Evolutionary conservation across 805 yeast species (phyloP).

Genomic region (Wickerhamomyces bisporus): DNA sequence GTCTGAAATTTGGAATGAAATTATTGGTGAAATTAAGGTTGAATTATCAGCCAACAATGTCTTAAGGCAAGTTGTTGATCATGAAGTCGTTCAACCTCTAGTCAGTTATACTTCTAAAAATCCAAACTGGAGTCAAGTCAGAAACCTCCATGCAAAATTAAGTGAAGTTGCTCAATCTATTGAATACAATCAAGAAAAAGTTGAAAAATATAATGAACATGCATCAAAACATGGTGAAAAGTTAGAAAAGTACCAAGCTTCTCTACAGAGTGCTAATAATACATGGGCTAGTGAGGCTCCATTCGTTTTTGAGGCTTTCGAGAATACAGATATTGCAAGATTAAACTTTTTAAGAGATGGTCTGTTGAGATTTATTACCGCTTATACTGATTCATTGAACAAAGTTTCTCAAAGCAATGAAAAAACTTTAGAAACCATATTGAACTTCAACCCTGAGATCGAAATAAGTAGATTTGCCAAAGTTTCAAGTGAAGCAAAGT

Average conservation of each 20-base stretch:
- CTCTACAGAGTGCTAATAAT: conserved; percentile 39
- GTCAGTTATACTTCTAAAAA: conserved; percentile 49
- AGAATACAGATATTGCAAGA: conserved; percentile 62
- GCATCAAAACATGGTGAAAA: conserved; percentile 19
- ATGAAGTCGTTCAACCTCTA: conserved; percentile 52
- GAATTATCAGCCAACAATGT: conserved; percentile 49
- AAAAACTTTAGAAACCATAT: conserved; percentile 55
- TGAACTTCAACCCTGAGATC: conserved; percentile 56
- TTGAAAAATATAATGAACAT: conserved; percentile 30
- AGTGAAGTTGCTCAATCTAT: conserved; percentile 38
- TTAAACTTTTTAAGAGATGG: conserved; percentile 58
- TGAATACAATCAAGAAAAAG: conserved; percentile 36
- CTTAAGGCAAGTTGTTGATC: conserved; percentile 40
- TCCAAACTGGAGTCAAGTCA: conserved; percentile 49
- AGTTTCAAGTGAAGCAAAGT: conserved; percentile 27
- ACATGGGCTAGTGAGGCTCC: conserved; percentile 81
- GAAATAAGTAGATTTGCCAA: conserved; percentile 55
- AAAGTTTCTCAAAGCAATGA: conserved; percentile 48
- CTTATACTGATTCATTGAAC: conserved; percentile 48
- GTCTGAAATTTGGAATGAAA: conserved; percentile 39
- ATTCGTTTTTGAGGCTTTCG: conserved; percentile 67
- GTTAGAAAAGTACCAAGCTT: conserved; percentile 33
- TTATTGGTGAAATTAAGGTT: conserved; percentile 34
- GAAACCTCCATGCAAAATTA: conserved; percentile 38
- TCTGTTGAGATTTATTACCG: conserved; percentile 60